phyloP scores from a whole-genome alignment of 2,329 filamentous ascomycete species.

The Trichoderma asperellum region DNA sequence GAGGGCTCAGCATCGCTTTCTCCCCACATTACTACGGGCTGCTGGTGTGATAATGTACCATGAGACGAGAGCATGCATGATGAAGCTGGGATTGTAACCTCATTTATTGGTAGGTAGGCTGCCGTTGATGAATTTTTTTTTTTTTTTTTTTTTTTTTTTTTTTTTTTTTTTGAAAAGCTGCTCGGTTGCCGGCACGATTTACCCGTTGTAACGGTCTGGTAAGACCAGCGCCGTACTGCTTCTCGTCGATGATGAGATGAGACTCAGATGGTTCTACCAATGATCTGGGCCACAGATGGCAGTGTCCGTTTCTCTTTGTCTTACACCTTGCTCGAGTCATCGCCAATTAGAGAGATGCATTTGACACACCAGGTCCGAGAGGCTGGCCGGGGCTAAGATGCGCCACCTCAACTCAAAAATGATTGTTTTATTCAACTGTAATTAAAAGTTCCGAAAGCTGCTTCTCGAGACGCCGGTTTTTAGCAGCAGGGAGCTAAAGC shows the following conservation, averaged over 20 bases:
- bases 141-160: too few relatives aligned
- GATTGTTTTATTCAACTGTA: neutral
- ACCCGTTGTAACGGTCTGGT: neutral
- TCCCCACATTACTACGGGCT: conserved; percentile 19
- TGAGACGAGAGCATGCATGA: conserved; percentile 2
- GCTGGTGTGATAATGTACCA: neutral
- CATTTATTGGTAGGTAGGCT: neutral
- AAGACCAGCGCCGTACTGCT: conserved; percentile 11
- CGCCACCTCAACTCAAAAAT: conserved; percentile 8
- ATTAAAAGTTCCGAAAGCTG: conserved; percentile 14
- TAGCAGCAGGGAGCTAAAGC: conserved; percentile 13
- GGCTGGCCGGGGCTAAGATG: neutral
- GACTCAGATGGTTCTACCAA: neutral
- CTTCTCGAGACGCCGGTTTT: neutral
- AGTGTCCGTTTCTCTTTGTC: neutral
- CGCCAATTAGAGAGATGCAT: conserved; percentile 2
- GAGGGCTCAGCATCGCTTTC: neutral
- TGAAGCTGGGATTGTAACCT: neutral
- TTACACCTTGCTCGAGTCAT: neutral
- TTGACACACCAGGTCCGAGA: neutral
- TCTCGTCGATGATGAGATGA: neutral
- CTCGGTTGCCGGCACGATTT: neutral
- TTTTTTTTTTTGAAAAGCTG: neutral
- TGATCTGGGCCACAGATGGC: too few relatives aligned
- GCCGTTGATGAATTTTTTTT: too few relatives aligned